A percentile compares a stretch with the other conserved stretches of the same genome.
These are phyloP conservation scores for cucumber (Cucumis sativus) DNA, from an alignment of 306 rosid genomes.

Conservation along the genomic window DNA sequence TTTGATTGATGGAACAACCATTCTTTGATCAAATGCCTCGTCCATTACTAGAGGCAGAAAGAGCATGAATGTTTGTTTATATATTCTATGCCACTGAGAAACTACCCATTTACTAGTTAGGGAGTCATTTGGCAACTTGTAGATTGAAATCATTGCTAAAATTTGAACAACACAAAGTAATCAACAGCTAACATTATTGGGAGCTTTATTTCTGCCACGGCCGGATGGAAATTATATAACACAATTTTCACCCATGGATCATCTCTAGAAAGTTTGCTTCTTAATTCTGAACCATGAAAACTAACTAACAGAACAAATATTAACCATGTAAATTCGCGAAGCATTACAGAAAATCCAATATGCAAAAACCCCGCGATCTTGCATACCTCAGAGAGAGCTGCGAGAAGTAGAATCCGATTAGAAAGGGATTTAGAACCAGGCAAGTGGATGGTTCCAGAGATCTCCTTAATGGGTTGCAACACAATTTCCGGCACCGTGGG, in stretches of 20 bases:
- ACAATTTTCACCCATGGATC: neutral
- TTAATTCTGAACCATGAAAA: neutral
- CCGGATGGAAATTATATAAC: neutral
- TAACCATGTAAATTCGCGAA: neutral
- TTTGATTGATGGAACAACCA: neutral
- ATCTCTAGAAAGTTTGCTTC: neutral
- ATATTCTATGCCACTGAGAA: neutral
- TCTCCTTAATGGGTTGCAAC: conserved; percentile 79
- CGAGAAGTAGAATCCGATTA: conserved; percentile 82
- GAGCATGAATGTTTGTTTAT: neutral
- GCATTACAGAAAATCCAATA: neutral
- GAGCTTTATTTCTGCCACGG: neutral
- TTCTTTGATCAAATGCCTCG: neutral
- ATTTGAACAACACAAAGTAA: neutral
- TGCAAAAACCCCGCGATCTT: neutral
- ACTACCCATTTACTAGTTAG: neutral
- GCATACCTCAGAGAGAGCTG: conserved; percentile 94
- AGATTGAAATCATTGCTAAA: neutral
- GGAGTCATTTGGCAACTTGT: neutral
- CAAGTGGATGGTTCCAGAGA: conserved; percentile 68
- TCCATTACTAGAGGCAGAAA: neutral
- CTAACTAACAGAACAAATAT: neutral
- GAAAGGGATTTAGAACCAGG: conserved; percentile 96
- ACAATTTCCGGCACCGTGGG: conserved; percentile 72
- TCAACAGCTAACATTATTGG: neutral